Conservation (phyloP, 768 basidiomycete genomes). For the Boletus tylopilopsis region DNA sequence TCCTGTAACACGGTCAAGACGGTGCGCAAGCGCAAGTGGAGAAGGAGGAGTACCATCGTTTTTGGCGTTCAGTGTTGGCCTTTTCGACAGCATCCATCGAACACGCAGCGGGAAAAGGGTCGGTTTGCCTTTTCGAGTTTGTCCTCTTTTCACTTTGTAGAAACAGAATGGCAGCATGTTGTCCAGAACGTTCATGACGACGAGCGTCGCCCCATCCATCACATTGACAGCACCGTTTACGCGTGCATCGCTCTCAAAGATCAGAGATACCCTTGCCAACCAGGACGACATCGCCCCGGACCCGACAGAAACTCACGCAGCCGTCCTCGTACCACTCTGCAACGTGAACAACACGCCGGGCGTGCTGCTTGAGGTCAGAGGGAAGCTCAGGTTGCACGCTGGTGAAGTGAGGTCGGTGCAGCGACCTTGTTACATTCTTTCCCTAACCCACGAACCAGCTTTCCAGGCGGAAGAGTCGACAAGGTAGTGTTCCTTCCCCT, state of each 20-base stretch:
- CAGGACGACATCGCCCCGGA: conserved; percentile 17
- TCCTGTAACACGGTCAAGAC: conserved; percentile 41
- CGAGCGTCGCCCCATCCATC: conserved; percentile 11
- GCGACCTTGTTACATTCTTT: neutral
- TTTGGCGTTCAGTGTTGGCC: conserved; percentile 70
- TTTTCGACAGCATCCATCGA: conserved; percentile 79
- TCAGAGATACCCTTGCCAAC: conserved; percentile 28
- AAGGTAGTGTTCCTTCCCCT: conserved; percentile 36
- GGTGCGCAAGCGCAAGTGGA: neutral
- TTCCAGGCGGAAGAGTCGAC: conserved; percentile 72
- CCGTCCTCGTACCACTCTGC: conserved; percentile 74
- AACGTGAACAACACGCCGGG: conserved; percentile 66
- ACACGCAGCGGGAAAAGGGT: neutral
- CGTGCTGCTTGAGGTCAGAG: conserved; percentile 68
- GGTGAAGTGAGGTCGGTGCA: conserved; percentile 73
- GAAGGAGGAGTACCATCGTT: conserved; percentile 50
- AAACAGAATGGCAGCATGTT: conserved; percentile 25
- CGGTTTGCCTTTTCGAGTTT: no score
- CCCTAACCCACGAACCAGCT: conserved; percentile 41
- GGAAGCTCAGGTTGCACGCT: conserved; percentile 61
- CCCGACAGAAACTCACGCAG: conserved; percentile 46
- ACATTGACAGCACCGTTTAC: conserved; percentile 38
- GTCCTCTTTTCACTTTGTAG: no score
- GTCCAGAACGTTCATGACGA: conserved; percentile 22
- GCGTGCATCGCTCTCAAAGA: conserved; percentile 28